phyloP scores from a whole-genome alignment of 164 flowering plant genomes.

The Cinnamomum chago region DNA sequence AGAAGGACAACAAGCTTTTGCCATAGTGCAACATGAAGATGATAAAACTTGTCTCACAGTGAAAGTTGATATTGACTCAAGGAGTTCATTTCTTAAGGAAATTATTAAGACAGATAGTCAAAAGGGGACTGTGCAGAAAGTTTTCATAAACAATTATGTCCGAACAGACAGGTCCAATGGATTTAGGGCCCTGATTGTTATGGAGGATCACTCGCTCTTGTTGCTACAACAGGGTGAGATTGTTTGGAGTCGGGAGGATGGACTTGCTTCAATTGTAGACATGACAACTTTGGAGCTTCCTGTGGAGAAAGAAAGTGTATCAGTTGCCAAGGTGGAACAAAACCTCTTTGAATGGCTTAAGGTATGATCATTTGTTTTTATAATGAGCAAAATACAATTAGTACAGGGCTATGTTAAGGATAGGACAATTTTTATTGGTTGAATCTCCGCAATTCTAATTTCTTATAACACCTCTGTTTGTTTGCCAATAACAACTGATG shows the following conservation, averaged over 20 bases:
- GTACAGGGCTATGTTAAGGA: not conserved
- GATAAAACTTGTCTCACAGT: constrained; percentile 53
- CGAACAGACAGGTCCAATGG: constrained; percentile 84
- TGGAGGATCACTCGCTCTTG: constrained; percentile 91
- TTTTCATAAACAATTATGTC: constrained; percentile 80
- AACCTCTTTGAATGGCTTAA: constrained; percentile 89
- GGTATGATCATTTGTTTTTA: constrained; percentile 40
- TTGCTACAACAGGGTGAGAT: constrained; percentile 87
- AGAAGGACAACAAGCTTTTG: constrained; percentile 73
- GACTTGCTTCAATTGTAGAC: constrained; percentile 85
- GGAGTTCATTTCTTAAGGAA: constrained; percentile 55
- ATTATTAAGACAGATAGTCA: constrained; percentile 52
- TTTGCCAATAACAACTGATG: not conserved
- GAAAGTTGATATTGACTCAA: constrained; percentile 55
- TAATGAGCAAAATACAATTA: not conserved
- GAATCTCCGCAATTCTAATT: too few relatives aligned
- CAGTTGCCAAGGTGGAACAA: constrained; percentile 92
- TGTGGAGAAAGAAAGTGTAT: constrained; percentile 78
- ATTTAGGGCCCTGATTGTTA: constrained; percentile 88
- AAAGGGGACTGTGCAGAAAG: constrained; percentile 64
- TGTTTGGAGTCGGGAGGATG: constrained; percentile 97
- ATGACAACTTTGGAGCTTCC: constrained; percentile 88
- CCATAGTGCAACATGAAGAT: constrained; percentile 48
- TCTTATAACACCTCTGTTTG: not conserved
- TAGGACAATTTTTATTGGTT: not conserved